Conservation (phyloP, 805 yeast species). For the Hanseniaspora guilliermondii region DNA sequence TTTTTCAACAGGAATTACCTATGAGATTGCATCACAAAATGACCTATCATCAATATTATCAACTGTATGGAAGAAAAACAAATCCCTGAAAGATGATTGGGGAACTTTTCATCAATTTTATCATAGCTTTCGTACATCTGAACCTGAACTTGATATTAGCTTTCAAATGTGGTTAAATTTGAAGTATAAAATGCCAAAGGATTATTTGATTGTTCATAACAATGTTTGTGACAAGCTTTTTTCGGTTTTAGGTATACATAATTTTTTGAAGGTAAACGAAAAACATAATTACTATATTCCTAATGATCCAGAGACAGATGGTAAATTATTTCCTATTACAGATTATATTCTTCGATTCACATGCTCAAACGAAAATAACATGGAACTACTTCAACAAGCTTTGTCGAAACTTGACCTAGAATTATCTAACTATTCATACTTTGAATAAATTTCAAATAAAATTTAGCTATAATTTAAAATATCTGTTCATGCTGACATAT, state of each 20-base stretch:
- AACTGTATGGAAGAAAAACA: background rate
- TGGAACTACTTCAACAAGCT: background rate
- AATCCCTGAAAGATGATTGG: background rate
- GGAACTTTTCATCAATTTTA: background rate
- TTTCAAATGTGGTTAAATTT: background rate
- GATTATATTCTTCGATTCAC: background rate
- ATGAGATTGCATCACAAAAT: background rate
- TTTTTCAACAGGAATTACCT: background rate
- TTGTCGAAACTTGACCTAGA: background rate
- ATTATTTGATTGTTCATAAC: background rate
- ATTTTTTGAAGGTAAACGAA: background rate
- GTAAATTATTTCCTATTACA: background rate
- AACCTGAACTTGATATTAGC: background rate
- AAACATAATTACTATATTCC: background rate
- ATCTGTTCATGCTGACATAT: too few relatives aligned
- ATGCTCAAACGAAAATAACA: background rate
- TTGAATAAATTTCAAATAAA: too few relatives aligned
- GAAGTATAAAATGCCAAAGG: background rate
- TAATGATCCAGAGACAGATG: background rate
- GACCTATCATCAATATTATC: conserved; percentile 2
- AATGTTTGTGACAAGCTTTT: background rate
- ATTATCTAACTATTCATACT: background rate
- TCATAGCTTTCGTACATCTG: background rate
- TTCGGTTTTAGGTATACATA: background rate
- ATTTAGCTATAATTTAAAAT: too few relatives aligned